Evolutionary conservation across 768 basidiomycete species (phyloP).

Genomic region (Podaxis sp.): DNA sequence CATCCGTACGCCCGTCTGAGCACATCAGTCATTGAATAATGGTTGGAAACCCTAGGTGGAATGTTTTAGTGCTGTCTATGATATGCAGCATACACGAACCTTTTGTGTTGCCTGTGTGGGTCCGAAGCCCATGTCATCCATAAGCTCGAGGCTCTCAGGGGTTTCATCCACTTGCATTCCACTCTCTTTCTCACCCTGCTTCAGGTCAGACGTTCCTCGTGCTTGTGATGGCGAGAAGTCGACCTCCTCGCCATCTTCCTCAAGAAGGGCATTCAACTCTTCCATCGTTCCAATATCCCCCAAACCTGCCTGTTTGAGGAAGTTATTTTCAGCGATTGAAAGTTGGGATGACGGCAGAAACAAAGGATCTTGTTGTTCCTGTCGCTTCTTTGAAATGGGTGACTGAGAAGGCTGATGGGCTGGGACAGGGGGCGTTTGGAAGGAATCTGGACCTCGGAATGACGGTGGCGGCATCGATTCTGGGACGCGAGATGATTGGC

Average conservation of each 20-base stretch:
- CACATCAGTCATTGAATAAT: constrained; percentile 48
- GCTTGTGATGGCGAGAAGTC: constrained; percentile 34
- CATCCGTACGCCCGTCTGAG: neutral
- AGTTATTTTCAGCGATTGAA: constrained; percentile 52
- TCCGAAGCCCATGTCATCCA: constrained; percentile 36
- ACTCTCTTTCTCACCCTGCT: constrained; percentile 17
- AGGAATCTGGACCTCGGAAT: constrained; percentile 9
- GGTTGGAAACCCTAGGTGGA: constrained; percentile 43
- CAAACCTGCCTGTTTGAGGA: constrained; percentile 59
- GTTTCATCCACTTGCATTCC: constrained; percentile 23
- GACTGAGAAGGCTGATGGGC: constrained; percentile 19
- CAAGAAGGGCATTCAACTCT: constrained; percentile 60
- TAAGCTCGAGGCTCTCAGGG: constrained; percentile 34
- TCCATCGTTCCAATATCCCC: constrained; percentile 58
- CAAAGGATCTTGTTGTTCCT: constrained; percentile 36
- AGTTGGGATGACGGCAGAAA: constrained; percentile 60
- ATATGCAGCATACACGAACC: constrained; percentile 24
- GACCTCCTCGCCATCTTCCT: constrained; percentile 60
- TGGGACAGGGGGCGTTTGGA: neutral
- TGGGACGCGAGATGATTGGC: constrained; percentile 25
- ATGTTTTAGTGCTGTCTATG: neutral
- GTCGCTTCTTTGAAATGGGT: constrained; percentile 22
- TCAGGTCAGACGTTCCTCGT: constrained; percentile 11
- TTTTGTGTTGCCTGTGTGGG: constrained; percentile 41
- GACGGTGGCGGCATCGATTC: constrained; percentile 44